Base-by-base conservation (phyloP, 1,139 yeast genomes). In the Entelexis sorbosivorans region DNA sequence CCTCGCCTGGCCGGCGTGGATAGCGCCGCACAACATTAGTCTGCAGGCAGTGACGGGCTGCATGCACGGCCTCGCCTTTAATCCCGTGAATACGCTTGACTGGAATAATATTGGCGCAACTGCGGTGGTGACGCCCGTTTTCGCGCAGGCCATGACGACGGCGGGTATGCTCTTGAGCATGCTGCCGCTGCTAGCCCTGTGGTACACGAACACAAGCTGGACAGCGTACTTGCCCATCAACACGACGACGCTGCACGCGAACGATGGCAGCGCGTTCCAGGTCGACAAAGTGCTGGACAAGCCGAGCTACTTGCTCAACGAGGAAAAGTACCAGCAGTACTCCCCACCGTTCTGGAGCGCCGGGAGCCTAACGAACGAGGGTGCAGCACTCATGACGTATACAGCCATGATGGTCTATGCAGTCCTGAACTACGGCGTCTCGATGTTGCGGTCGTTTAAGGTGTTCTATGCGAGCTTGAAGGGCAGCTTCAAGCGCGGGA, bases 1-100 rank as follows among this genome's bases (percentile, higher is more conserved):
- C 16, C 79, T 79, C 65, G 77, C 76, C 61, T 79, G 84, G 83
- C 72, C 76, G 63, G 73, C 79, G 4, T 80, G 85, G 85, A 77
- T 79, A 47, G 66, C 70, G 5, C 83, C 83, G 19, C 58, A 71
- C 35, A 79, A 77, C 61, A 68, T 75, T 57, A 72, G 73, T 52
- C 64, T 81, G 47, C 81, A 79, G 10, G 67, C 69, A 10, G 67
- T 81, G 38, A 76, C 81, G 2, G 87, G 86, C 3, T 63, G 71
- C n/a, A 59, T 61, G 13, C 52, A 61, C 22, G 82, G 82, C 17
- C 61, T 78, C 14, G 83, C 83, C 1, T 58, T 78, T 48, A 77
- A 78, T 59, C 84, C 83, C 40, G 63, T 77, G n/a, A 58, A 58
- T 52, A 68, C 76, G 3, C 72, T 74, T 55, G 77, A 74, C 57